phyloP scores from a whole-genome alignment of 2,329 filamentous ascomycete species.

The Sordariomycetes sp. region DNA sequence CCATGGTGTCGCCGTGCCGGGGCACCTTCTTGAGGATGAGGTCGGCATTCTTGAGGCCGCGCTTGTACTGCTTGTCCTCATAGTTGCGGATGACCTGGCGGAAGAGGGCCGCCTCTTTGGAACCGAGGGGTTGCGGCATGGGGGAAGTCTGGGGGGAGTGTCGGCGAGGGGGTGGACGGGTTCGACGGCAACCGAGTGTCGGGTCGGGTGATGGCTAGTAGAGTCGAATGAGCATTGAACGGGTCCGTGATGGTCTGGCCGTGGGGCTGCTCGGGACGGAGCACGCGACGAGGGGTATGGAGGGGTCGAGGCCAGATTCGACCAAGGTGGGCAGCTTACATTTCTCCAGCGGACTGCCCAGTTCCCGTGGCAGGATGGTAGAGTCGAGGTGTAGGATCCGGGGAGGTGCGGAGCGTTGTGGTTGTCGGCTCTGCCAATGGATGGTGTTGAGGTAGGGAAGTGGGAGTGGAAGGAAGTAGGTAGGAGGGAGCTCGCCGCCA shows the following conservation, averaged over 20 bases:
- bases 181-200: background rate
- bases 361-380: background rate
- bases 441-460: too few species aligned
- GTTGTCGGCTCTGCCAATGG: background rate
- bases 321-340: background rate
- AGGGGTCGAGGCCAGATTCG: background rate
- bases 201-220: background rate
- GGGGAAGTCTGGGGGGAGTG: conserved; percentile 9
- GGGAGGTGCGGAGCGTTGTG: background rate
- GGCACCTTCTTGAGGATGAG: conserved; percentile 92
- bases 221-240: background rate
- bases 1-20: conserved; percentile 94
- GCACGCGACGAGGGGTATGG: background rate
- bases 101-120: conserved; percentile 91
- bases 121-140: conserved; percentile 62
- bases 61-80: conserved; percentile 97
- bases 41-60: conserved; percentile 85
- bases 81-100: conserved; percentile 90
- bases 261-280: background rate
- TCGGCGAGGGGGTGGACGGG: background rate
- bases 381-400: background rate
- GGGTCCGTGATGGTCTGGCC: background rate
- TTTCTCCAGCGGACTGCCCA: background rate
- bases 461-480: background rate
- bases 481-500: background rate